Evolutionary conservation across 2,329 filamentous ascomycete species (phyloP), one percentile per base, ranked within the genome.

Genomic region (Xylaria polymorpha): DNA sequence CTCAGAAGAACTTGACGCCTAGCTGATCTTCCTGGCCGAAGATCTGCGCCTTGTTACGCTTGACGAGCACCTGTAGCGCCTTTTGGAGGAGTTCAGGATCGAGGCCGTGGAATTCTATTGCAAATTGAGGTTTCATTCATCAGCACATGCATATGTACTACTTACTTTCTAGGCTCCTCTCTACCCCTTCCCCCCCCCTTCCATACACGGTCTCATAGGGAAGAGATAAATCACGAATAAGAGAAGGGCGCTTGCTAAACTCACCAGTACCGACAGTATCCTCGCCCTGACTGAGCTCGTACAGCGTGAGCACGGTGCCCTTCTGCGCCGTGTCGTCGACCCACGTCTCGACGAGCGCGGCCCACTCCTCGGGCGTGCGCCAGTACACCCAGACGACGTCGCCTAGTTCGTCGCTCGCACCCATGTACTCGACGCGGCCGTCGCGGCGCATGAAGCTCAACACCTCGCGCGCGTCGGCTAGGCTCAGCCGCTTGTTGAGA

Each of bases 1-100:
- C 56, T 90, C 83, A 98, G 79, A 98, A 98, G 83, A 99, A 98
- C 83, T 99, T 99, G 73, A 98, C 94, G 76, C 96, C 96, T 77
- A 92, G 89, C 69, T 93, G 92, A 78, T 95, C 94, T 76, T 95
- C 94, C 63, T 89, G 88, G 41, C 95, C 95, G 82, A 99, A 98
- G 32, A 98, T 90, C 81, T 98, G 95, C 15, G 94, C 95, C 82
- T 92, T 97, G 74, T 94, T 94, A 71, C 91, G 88, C 85, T 97
- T 97, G 43, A 97, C 94, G 58, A 98, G 85, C 59, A 96, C 85
- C 69, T 88, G 87, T 58, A 99, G 85, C 44, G 93, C 91, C 80
- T 91, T 94, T 73, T 92, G 87, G 76, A 99, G 85, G 70, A 97
- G 80, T 29, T 94, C 93, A 55, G 86, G 85, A 78, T 98, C 94